Percentiles rank a stretch among this genome's conserved stretches.
These are phyloP conservation scores for Gymnopus androsaceus DNA, from an alignment of 1,284 basidiomycete species.

Conservation along the genomic window DNA sequence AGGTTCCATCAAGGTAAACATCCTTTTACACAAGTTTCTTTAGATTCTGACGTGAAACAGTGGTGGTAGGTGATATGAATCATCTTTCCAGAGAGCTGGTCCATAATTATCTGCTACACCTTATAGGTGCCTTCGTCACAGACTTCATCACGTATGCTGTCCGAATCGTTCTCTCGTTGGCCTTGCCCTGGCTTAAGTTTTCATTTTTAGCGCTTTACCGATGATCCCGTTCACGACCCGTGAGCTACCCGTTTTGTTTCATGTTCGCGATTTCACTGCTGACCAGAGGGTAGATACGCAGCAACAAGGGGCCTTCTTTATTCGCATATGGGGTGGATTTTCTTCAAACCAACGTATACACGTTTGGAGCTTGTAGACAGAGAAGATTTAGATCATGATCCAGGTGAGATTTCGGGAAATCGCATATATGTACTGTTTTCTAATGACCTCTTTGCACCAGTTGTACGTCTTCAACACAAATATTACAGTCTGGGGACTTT, in stretches of 20 bases:
- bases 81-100: background rate
- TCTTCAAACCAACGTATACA: slow-evolving; percentile 72
- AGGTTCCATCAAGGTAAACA: slow-evolving; percentile 55
- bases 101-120: background rate
- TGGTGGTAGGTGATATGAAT: slow-evolving; percentile 46
- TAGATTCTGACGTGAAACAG: slow-evolving; percentile 33
- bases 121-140: slow-evolving; percentile 70
- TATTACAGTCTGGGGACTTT: slow-evolving; percentile 54
- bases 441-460: slow-evolving; percentile 43
- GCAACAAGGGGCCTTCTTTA: slow-evolving; percentile 74
- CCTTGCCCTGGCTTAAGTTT: background rate
- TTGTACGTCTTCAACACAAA: slow-evolving; percentile 73
- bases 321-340: slow-evolving; percentile 86
- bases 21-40: slow-evolving; percentile 43
- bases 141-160: slow-evolving; percentile 74
- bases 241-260: slow-evolving; percentile 35
- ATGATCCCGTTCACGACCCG: slow-evolving; percentile 75
- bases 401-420: slow-evolving; percentile 43
- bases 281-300: slow-evolving; percentile 51
- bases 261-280: slow-evolving; percentile 7
- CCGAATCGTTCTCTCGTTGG: background rate
- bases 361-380: slow-evolving; percentile 66
- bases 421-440: background rate
- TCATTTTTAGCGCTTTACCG: slow-evolving; percentile 63
- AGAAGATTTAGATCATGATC: slow-evolving; percentile 71